Conservation (phyloP, 2,329 filamentous ascomycete genomes). For the Neofusicoccum kwambonambiense region DNA sequence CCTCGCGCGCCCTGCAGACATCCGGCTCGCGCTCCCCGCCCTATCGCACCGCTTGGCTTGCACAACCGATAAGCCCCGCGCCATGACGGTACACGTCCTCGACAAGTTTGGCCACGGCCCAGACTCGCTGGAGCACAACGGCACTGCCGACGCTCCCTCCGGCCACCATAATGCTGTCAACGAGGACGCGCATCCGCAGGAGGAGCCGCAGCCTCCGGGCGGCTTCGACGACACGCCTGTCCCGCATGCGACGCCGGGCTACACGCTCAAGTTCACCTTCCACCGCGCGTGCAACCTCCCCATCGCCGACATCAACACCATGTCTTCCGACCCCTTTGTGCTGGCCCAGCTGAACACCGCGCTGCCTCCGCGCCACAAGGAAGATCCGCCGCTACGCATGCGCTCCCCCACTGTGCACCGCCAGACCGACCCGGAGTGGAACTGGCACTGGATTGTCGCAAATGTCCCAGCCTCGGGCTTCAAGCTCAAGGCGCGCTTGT, state of each 20-base stretch:
- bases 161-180: neutral
- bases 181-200: neutral
- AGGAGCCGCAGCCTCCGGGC: constrained; percentile 64
- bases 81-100: neutral
- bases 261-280: constrained; percentile 81
- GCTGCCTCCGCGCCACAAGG: constrained; percentile 75
- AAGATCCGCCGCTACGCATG: constrained; percentile 73
- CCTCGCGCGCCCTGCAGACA: neutral
- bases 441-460: constrained; percentile 82
- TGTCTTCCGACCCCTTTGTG: constrained; percentile 82
- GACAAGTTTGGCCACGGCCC: neutral
- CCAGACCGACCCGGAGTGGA: constrained; percentile 74
- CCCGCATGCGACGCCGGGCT: constrained; percentile 71
- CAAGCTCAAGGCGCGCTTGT: constrained; percentile 78
- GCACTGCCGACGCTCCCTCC: neutral
- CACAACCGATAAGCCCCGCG: neutral
- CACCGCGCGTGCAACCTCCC: constrained; percentile 79
- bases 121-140: neutral
- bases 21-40: neutral
- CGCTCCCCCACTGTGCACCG: constrained; percentile 74
- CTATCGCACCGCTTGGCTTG: neutral
- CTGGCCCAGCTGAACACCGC: constrained; percentile 70
- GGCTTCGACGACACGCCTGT: constrained; percentile 80
- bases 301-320: constrained; percentile 72
- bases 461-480: constrained; percentile 82